phyloP scores from a whole-genome alignment of 192 early-diverging fungal genomes.

The Paraglomus occultum region DNA sequence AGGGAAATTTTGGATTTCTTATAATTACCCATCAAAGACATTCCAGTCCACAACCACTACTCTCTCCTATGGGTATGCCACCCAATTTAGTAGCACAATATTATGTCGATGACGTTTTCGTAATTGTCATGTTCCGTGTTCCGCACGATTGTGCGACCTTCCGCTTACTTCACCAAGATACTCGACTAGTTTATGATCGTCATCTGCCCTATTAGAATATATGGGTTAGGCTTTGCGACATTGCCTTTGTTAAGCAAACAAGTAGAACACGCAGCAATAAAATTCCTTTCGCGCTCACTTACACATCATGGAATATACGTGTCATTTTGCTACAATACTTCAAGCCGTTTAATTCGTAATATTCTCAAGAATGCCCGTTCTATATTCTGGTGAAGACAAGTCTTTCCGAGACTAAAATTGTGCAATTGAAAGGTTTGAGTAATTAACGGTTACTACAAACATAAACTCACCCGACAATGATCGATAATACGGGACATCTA shows the following conservation, averaged over 20 bases:
- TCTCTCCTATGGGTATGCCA: constrained; percentile 15
- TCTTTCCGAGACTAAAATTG: constrained; percentile 43
- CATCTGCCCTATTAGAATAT: not conserved
- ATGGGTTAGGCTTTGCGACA: too few relatives aligned
- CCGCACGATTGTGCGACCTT: constrained; percentile 36
- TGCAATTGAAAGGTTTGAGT: too few relatives aligned
- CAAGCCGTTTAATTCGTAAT: constrained; percentile 38
- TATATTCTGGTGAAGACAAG: constrained; percentile 31
- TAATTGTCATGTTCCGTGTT: constrained; percentile 36
- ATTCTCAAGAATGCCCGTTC: constrained; percentile 35
- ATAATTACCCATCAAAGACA: constrained; percentile 32
- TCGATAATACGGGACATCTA: too few relatives aligned
- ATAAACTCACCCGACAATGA: too few relatives aligned
- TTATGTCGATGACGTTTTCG: constrained; percentile 32
- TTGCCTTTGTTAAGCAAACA: not conserved
- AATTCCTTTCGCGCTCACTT: not conserved
- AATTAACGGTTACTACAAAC: too few relatives aligned
- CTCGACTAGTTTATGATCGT: not conserved
- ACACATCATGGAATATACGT: constrained; percentile 37
- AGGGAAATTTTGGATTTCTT: not conserved
- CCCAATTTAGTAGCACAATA: constrained; percentile 38
- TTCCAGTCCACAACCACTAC: constrained; percentile 41
- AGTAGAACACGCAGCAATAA: not conserved
- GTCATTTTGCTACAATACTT: constrained; percentile 30
- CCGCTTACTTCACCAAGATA: not conserved